Percentiles rank a stretch among this genome's conserved stretches.
These are phyloP conservation scores for Gardenia jasminoides DNA, from an alignment of 257 asterid genomes.

Conservation along the genomic window DNA sequence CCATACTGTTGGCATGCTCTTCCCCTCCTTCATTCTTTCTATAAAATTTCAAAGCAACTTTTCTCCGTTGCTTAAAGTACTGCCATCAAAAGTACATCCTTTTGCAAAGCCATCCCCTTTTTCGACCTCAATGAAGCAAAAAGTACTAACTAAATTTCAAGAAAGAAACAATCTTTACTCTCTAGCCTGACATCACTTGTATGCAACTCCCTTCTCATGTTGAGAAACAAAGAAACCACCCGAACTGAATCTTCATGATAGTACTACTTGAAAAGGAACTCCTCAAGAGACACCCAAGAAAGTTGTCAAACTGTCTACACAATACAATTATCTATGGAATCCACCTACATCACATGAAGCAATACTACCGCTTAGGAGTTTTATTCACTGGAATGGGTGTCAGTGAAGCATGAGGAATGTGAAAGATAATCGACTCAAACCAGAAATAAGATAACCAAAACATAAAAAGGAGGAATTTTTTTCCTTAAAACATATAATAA, in stretches of 20 bases:
- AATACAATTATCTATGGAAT: background rate
- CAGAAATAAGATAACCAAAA: conserved; percentile 9
- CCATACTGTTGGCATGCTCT: conserved; percentile 88
- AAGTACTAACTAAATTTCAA: conserved; percentile 2
- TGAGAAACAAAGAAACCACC: conserved; percentile 14
- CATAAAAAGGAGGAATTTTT: background rate
- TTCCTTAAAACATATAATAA: too few species aligned
- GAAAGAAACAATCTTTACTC: conserved; percentile 5
- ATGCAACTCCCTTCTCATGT: background rate
- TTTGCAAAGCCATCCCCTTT: conserved; percentile 10
- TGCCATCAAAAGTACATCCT: conserved; percentile 2
- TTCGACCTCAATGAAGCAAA: conserved; percentile 8
- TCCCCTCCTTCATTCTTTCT: conserved; percentile 43
- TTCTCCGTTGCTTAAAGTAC: background rate
- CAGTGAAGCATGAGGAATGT: background rate
- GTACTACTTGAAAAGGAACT: conserved; percentile 8
- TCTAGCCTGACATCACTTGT: conserved; percentile 12
- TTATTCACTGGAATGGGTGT: background rate
- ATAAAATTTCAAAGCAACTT: background rate
- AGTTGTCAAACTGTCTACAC: background rate
- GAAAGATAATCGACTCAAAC: conserved; percentile 8
- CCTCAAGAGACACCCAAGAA: background rate
- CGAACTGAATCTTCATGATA: conserved; percentile 13
- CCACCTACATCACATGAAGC: background rate
- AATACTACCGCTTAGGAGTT: background rate